A percentile compares a stretch with the other conserved stretches of the same genome.
phyloP scores from a whole-genome alignment of 2,329 filamentous ascomycete species.

The Colletotrichum sp. region DNA sequence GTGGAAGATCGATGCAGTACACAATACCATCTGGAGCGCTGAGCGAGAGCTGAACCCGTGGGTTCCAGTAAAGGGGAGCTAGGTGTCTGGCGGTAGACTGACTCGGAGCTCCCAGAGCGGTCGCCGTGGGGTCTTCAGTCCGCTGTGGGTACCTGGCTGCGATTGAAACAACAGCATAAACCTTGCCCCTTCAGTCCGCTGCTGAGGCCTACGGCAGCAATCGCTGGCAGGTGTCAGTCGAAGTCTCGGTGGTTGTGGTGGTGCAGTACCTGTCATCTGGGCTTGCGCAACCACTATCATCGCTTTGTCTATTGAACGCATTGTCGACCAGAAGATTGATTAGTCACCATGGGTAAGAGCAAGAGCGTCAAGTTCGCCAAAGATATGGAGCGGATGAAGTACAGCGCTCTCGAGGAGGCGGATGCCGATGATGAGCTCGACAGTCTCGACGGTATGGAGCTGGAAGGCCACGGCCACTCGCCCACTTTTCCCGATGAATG shows the following conservation, averaged over 20 bases:
- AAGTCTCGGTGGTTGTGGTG: background rate
- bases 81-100: background rate
- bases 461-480: background rate
- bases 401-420: background rate
- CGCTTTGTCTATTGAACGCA: background rate
- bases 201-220: background rate
- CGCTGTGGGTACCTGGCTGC: background rate
- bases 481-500: constrained; percentile 2
- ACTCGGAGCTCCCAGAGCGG: background rate
- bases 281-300: background rate
- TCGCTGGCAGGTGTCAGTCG: background rate
- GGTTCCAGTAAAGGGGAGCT: background rate
- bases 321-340: background rate
- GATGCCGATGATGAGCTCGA: constrained; percentile 1
- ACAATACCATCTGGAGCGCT: background rate
- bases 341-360: background rate
- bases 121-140: background rate
- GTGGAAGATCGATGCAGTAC: background rate
- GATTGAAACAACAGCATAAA: background rate
- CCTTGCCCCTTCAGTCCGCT: background rate
- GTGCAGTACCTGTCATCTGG: background rate
- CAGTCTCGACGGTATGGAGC: background rate
- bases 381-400: background rate
- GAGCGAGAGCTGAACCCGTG: background rate
- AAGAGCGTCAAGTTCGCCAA: background rate